Evolutionary conservation across 768 basidiomycete species (phyloP).

Genomic region (Royoungia palumana): DNA sequence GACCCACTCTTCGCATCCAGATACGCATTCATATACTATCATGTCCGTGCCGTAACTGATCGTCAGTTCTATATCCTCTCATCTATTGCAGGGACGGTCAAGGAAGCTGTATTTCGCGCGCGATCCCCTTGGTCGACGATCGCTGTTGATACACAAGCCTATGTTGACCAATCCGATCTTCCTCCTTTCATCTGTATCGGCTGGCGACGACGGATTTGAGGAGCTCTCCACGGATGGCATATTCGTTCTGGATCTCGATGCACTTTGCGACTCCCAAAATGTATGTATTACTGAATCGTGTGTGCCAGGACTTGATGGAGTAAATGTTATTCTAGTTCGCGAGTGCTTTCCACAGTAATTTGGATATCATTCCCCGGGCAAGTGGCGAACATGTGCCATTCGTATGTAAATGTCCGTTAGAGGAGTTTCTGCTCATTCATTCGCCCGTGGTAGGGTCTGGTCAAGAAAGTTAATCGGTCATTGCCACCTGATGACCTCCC

Average conservation of each 20-base stretch:
- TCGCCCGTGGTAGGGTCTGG: conserved; percentile 38
- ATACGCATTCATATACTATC: conserved; percentile 79
- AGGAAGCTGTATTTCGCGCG: conserved; percentile 65
- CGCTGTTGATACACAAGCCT: conserved; percentile 71
- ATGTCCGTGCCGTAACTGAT: conserved; percentile 42
- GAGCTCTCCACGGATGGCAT: conserved; percentile 61
- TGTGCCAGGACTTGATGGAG: background rate
- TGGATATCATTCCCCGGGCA: conserved; percentile 22
- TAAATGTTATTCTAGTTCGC: conserved; percentile 15
- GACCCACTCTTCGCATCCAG: conserved; percentile 34
- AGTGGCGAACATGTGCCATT: conserved; percentile 16
- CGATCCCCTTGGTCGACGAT: conserved; percentile 83
- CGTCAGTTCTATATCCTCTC: background rate
- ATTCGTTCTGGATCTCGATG: conserved; percentile 48
- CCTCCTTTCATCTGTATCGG: conserved; percentile 63
- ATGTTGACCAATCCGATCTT: conserved; percentile 47
- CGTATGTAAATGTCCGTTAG: conserved; percentile 14
- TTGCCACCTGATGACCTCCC: conserved; percentile 46
- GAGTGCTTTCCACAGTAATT: conserved; percentile 16
- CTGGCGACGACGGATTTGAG: conserved; percentile 49
- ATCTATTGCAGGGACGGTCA: conserved; percentile 36
- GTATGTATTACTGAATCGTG: conserved; percentile 21
- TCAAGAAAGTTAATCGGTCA: conserved; percentile 42
- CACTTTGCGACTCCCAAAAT: conserved; percentile 18
- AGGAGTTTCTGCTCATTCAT: background rate